Base-by-base conservation (phyloP, 352 stramenopile species). In the Pythium aquatile region DNA sequence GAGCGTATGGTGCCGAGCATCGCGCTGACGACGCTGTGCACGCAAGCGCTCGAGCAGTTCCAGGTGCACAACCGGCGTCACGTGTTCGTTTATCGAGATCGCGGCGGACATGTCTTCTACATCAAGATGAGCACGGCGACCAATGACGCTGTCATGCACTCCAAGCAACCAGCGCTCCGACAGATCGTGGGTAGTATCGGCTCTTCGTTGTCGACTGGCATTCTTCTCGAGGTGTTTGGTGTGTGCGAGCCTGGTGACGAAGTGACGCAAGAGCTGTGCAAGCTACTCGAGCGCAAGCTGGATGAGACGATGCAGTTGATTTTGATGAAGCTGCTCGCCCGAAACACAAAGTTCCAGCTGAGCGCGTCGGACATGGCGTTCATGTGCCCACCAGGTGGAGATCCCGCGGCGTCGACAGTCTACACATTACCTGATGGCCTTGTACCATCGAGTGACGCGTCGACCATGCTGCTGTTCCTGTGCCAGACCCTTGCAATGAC, bases 21-120 rank as follows among this genome's bases (percentile, higher is more conserved):
- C 55, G 83, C 86, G 13, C 81, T 96, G 6, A 95, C 89, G 17
- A 88, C 87, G 64, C 44, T 96, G 14, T 94, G 83, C 30, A 92
- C 85, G 16, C 91, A 87, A 59, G 88, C 88, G 33, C 66, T 96
- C 14, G 86, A 96, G 65, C 88, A 93, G 56, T 96, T 96, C 52
- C 85, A 96, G 78, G 88, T 96, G 33, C 87, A 94, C 74, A 96
- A 96, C 66, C 80, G 88, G 4, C 82, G 83, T 2, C 82, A 96
- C 33, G 83, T 93, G 30, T 96, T 96, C 66, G 88, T 96, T 10
- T 96, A 96, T 54, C 76, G 85, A 16, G 86, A 96, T 67, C 83
- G 85, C 5, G 81, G 85, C 24, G 86, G 88, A 3, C 83, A 95
- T 51, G 88, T 95, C 20, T 96, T 95, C 71, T 96, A 96, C 65